phyloP scores from a whole-genome alignment of 345 rosid genomes.

The Ceriops zippeliana region DNA sequence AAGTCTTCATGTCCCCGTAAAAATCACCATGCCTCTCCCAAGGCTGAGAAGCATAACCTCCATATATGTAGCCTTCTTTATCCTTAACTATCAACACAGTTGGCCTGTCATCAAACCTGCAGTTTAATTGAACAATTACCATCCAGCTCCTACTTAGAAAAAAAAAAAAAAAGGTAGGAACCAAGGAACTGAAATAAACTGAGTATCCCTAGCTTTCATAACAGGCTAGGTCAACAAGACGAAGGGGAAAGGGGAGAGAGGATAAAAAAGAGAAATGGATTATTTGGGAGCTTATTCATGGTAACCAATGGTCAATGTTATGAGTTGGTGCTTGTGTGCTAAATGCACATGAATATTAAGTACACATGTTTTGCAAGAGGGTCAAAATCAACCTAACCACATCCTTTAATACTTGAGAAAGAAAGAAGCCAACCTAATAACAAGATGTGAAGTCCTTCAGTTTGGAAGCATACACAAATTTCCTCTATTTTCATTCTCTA shows the following conservation, averaged over 20 bases:
- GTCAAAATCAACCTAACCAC: slow-evolving; percentile 3
- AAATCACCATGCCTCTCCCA: slow-evolving; percentile 84
- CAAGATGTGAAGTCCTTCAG: background rate
- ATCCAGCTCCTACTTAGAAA: slow-evolving; percentile 16
- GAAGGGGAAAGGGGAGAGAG: background rate
- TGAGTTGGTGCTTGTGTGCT: background rate
- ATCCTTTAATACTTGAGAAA: background rate
- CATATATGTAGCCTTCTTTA: slow-evolving; percentile 68
- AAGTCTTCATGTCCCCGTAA: slow-evolving; percentile 91
- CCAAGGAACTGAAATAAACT: slow-evolving; percentile 20
- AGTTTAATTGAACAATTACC: slow-evolving; percentile 32
- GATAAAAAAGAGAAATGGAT: background rate
- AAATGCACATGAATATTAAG: background rate
- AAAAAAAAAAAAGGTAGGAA: slow-evolving; percentile 2
- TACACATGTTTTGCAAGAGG: slow-evolving; percentile 4
- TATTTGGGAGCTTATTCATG: background rate
- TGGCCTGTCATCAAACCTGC: slow-evolving; percentile 64
- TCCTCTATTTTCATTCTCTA: background rate
- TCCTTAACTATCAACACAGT: slow-evolving; percentile 72
- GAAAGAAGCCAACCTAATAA: background rate
- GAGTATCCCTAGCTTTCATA: background rate
- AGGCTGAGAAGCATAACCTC: slow-evolving; percentile 91
- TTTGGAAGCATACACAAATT: background rate
- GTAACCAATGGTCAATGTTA: background rate
- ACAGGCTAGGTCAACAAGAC: background rate